Evolutionary conservation across 2,329 filamentous ascomycete species (phyloP).

Genomic region (Xylariaceae sp.): DNA sequence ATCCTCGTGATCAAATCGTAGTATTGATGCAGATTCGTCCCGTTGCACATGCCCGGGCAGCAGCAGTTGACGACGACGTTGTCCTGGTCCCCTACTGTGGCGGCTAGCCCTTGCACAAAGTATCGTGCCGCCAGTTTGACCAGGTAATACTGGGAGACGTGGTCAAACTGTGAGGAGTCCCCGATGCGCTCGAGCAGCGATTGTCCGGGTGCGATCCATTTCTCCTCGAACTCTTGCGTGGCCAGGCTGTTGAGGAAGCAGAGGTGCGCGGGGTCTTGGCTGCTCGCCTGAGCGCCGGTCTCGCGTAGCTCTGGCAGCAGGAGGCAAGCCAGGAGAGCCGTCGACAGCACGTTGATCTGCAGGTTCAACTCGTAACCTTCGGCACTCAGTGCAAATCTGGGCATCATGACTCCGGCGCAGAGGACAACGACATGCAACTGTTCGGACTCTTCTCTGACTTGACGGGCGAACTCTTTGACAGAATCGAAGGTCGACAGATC

Average conservation of each 20-base stretch:
- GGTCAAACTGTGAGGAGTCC: conserved; percentile 11
- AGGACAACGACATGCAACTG: conserved; percentile 34
- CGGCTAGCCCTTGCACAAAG: conserved; percentile 24
- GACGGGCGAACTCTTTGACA: conserved; percentile 33
- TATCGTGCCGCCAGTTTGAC: conserved; percentile 28
- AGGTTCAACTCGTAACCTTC: conserved; percentile 43
- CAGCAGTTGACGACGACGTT: conserved; percentile 6
- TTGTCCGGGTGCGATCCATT: conserved; percentile 8
- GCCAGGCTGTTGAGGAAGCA: conserved; percentile 29
- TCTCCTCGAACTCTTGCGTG: conserved; percentile 10
- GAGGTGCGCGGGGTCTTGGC: conserved; percentile 26
- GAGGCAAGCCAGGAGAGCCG: conserved; percentile 42
- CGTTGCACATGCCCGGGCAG: conserved; percentile 7
- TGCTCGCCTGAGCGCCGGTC: conserved; percentile 20
- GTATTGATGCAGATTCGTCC: conserved; percentile 4
- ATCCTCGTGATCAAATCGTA: conserved; percentile 1
- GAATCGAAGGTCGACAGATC: conserved; percentile 38
- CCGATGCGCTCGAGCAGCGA: conserved; percentile 9
- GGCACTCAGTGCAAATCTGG: conserved; percentile 9
- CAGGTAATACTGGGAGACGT: conserved; percentile 16
- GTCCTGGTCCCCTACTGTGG: background rate
- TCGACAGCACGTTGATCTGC: conserved; percentile 52
- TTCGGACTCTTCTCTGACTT: conserved; percentile 26
- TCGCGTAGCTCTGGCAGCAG: conserved; percentile 38
- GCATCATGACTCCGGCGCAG: conserved; percentile 4